A percentile compares a stretch with the other conserved stretches of the same genome.
Conservation (phyloP, 2,329 filamentous ascomycete genomes). For the Colletotrichum acutatum region DNA sequence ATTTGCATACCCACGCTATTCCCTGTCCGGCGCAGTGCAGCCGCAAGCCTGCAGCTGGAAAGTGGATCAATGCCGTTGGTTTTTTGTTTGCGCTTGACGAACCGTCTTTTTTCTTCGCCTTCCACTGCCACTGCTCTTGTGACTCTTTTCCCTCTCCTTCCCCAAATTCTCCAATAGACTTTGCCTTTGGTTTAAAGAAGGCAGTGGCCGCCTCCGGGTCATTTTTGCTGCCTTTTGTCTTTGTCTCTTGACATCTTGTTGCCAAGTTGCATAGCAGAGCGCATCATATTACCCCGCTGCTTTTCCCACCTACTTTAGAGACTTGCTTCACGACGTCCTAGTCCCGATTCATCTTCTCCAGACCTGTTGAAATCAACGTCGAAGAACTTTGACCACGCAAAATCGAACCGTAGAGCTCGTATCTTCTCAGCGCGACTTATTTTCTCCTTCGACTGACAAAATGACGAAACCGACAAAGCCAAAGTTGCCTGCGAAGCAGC, state of each 20-base stretch:
- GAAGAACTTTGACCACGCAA: not conserved
- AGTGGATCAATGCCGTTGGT: slow-evolving; percentile 29
- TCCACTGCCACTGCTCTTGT: slow-evolving; percentile 19
- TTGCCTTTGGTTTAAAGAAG: slow-evolving; percentile 22
- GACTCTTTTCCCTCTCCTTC: slow-evolving; percentile 21
- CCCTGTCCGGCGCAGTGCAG: slow-evolving; percentile 29
- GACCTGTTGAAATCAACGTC: not conserved
- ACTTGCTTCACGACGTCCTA: not conserved
- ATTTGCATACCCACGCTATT: slow-evolving; percentile 25
- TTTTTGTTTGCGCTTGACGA: slow-evolving; percentile 27
- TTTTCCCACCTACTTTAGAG: not conserved
- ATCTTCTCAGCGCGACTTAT: not conserved
- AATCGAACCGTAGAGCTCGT: not conserved
- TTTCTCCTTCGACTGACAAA: not conserved
- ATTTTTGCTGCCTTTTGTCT: not conserved
- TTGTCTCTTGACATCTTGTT: not conserved
- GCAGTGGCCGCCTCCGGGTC: not conserved
- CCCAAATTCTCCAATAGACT: slow-evolving; percentile 17
- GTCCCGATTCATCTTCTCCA: not conserved
- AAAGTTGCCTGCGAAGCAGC: slow-evolving; percentile 80
- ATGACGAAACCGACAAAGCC: slow-evolving; percentile 50
- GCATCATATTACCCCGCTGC: not conserved
- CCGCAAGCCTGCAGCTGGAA: slow-evolving; percentile 31
- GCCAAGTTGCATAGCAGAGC: not conserved
- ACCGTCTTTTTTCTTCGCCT: slow-evolving; percentile 13